These are phyloP conservation scores for Nicotiana tomentosiformis DNA, from an alignment of 257 asterid genomes.

Conservation along the genomic window DNA sequence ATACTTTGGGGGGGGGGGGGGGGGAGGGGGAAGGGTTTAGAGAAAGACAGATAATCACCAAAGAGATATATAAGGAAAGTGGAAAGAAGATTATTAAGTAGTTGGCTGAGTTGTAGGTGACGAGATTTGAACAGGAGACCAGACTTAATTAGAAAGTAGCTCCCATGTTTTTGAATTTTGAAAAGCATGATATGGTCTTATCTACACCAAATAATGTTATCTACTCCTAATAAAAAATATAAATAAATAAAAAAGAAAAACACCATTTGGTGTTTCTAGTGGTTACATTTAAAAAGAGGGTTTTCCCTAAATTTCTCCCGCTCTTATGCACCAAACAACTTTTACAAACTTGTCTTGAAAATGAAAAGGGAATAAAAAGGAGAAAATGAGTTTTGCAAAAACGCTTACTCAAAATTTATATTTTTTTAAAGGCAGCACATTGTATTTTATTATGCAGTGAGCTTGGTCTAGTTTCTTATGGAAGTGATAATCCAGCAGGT, in stretches of 20 bases:
- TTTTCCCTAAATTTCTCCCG: not conserved
- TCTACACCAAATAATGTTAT: not conserved
- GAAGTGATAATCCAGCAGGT: not conserved
- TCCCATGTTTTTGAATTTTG: not conserved
- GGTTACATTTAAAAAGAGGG: not conserved
- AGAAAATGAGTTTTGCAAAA: not conserved
- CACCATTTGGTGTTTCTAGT: not conserved
- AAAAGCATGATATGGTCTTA: not conserved
- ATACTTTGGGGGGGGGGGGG: no score
- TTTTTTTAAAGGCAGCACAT: not conserved
- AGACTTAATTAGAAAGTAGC: not conserved
- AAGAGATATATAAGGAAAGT: not conserved
- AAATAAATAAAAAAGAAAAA: not conserved
- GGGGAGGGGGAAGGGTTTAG: not conserved
- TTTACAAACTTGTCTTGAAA: not conserved
- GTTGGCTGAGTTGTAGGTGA: not conserved
- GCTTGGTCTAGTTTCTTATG: not conserved
- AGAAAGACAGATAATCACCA: not conserved
- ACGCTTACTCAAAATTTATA: not conserved
- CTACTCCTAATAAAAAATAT: not conserved
- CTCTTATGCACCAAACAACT: not conserved
- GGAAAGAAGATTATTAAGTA: not conserved
- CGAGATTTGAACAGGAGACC: not conserved
- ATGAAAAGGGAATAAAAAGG: not conserved
- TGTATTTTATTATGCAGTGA: not conserved